Percentiles rank a stretch among this genome's conserved stretches.
Conservation (phyloP, 208 protist species). For the Sergeia podlipaevii region DNA sequence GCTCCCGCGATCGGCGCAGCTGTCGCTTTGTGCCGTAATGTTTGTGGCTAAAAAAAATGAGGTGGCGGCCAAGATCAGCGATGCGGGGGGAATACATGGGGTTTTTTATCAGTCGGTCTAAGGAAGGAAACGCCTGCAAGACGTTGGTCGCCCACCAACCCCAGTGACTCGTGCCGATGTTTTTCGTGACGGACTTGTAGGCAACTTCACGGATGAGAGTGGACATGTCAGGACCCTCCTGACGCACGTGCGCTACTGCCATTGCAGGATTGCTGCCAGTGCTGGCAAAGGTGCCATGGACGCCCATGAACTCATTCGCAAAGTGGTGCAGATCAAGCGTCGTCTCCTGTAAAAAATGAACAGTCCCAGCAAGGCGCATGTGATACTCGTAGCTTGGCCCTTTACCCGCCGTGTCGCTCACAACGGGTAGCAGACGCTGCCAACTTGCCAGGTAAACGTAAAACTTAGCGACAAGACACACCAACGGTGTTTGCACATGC, state of each 20-base stretch:
- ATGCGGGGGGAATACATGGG: slow-evolving; percentile 86
- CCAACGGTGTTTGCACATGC: slow-evolving; percentile 82
- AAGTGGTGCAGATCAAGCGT: slow-evolving; percentile 57
- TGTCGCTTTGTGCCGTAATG: slow-evolving; percentile 76
- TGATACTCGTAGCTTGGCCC: slow-evolving; percentile 58
- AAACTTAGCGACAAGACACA: slow-evolving; percentile 63
- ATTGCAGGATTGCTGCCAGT: slow-evolving; percentile 34
- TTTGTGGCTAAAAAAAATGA: slow-evolving; percentile 90
- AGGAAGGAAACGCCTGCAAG: slow-evolving; percentile 46
- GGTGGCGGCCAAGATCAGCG: slow-evolving; percentile 80
- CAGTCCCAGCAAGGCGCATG: slow-evolving; percentile 70
- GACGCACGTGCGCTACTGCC: slow-evolving; percentile 62
- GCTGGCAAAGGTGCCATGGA: slow-evolving; percentile 57
- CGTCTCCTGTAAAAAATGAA: slow-evolving; percentile 76
- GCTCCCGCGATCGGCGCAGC: slow-evolving; percentile 63
- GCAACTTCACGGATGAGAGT: slow-evolving; percentile 82
- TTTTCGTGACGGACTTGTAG: slow-evolving; percentile 72
- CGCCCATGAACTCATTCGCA: slow-evolving; percentile 44
- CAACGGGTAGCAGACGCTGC: slow-evolving; percentile 55
- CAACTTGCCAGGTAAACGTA: slow-evolving; percentile 73
- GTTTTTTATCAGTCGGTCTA: slow-evolving; percentile 84
- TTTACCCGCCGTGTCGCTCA: slow-evolving; percentile 29
- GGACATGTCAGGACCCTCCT: slow-evolving; percentile 66
- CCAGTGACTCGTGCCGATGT: slow-evolving; percentile 88
- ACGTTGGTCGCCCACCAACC: slow-evolving; percentile 82